Percentiles rank a stretch among this genome's conserved stretches.
Conservation (phyloP, 176 grass and related monocot species). For the Bonia amplexicaulis region DNA sequence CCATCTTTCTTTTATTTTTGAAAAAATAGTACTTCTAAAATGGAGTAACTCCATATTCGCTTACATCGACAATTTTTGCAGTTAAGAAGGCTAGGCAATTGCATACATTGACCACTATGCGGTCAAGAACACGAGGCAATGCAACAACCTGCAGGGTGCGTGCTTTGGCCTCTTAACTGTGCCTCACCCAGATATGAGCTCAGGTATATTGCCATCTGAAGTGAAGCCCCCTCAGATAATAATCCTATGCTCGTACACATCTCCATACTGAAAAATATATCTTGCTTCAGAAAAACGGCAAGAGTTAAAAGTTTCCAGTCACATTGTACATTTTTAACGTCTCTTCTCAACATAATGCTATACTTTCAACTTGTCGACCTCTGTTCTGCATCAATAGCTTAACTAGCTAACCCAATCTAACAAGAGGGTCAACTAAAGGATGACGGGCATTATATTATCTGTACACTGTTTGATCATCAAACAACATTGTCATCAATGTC, state of each 20-base stretch:
- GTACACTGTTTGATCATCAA: conserved; percentile 10
- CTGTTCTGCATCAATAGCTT: conserved; percentile 4
- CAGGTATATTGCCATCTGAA: background rate
- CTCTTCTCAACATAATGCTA: conserved; percentile 1
- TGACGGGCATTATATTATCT: conserved; percentile 2
- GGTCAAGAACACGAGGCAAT: too few relatives aligned
- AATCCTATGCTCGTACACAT: background rate
- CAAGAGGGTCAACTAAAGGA: conserved; percentile 20
- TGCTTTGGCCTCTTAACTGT: background rate
- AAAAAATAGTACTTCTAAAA: too few relatives aligned
- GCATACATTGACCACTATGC: too few relatives aligned
- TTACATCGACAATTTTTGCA: too few relatives aligned
- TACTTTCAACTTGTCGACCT: conserved; percentile 2
- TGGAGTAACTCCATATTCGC: too few relatives aligned
- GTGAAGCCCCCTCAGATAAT: background rate
- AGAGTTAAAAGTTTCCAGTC: conserved; percentile 1
- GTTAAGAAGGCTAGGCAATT: too few relatives aligned
- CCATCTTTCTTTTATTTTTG: too few relatives aligned
- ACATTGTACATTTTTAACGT: conserved; percentile 16
- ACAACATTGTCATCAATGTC: background rate
- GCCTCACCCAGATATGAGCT: background rate
- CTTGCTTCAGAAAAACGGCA: conserved; percentile 35
- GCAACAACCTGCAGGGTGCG: too few relatives aligned
- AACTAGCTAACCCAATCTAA: conserved; percentile 27
- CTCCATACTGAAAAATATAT: background rate